Conservation (phyloP, 352 stramenopile genomes). For the Pythium aquatile region DNA sequence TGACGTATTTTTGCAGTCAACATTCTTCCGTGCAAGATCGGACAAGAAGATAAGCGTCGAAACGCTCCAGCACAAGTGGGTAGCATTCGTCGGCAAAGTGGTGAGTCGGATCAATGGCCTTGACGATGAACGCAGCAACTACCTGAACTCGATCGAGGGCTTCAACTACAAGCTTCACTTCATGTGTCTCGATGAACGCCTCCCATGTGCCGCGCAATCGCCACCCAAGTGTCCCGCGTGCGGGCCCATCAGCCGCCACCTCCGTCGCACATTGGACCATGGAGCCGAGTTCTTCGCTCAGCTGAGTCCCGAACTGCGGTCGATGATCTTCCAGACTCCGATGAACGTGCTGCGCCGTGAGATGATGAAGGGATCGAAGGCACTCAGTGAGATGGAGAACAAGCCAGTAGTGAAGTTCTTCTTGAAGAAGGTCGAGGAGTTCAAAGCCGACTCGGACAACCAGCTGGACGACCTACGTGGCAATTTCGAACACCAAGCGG, state of each 20-base stretch:
- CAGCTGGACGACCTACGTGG: no score
- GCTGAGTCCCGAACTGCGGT: constrained; percentile 4
- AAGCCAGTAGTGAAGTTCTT: no score
- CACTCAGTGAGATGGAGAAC: background rate
- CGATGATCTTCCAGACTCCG: constrained; percentile 1
- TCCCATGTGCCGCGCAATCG: constrained; percentile 2
- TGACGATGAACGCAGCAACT: constrained; percentile 8
- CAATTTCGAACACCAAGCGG: no score
- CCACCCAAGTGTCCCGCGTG: background rate
- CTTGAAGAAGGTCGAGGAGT: no score
- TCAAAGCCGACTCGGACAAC: no score
- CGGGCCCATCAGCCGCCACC: background rate
- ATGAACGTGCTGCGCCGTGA: constrained; percentile 1
- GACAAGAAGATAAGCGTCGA: constrained; percentile 10
- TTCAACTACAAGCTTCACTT: constrained; percentile 11
- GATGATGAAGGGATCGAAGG: background rate
- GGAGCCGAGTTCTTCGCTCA: constrained; percentile 9
- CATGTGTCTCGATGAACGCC: constrained; percentile 8
- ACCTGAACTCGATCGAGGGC: constrained; percentile 1
- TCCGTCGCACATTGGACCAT: no score
- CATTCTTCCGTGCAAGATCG: constrained; percentile 6
- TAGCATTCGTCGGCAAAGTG: background rate
- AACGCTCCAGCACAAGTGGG: background rate
- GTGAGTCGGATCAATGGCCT: constrained; percentile 3
- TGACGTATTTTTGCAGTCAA: constrained; percentile 12